Conservation (phyloP, 75 land plant species). For the Picea glauca region DNA sequence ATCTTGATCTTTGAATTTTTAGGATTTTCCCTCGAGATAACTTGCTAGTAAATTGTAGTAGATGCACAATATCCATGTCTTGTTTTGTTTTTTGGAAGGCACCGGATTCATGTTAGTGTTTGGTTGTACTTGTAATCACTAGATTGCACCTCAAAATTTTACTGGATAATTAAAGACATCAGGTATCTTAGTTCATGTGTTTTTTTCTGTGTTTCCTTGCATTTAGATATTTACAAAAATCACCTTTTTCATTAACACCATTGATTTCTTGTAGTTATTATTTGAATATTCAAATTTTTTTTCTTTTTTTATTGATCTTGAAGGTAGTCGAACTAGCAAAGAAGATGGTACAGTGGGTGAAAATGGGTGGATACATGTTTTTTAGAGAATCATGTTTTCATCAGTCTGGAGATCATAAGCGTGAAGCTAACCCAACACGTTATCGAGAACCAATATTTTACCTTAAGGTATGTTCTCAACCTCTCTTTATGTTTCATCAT, state of each 20-base stretch:
- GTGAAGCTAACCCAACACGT: slow-evolving; percentile 89
- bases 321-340: slow-evolving; percentile 70
- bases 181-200: background rate
- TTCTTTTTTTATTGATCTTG: background rate
- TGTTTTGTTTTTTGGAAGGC: too few relatives aligned
- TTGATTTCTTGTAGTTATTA: background rate
- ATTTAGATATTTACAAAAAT: background rate
- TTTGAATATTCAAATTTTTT: background rate
- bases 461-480: slow-evolving; percentile 57
- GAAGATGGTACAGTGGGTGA: slow-evolving; percentile 84
- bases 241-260: background rate
- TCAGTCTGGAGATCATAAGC: slow-evolving; percentile 94
- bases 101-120: background rate
- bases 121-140: too few relatives aligned
- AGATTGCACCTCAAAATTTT: too few relatives aligned
- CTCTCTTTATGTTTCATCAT: background rate
- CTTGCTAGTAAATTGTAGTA: too few relatives aligned
- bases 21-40: too few relatives aligned
- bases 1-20: too few relatives aligned
- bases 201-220: background rate
- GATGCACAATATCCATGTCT: too few relatives aligned
- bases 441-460: slow-evolving; percentile 93
- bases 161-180: too few relatives aligned
- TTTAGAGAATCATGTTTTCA: slow-evolving; percentile 99
- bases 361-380: slow-evolving; percentile 81